Conservation (phyloP, 1,284 basidiomycete species). For the Uromyces viciae-fabae region DNA sequence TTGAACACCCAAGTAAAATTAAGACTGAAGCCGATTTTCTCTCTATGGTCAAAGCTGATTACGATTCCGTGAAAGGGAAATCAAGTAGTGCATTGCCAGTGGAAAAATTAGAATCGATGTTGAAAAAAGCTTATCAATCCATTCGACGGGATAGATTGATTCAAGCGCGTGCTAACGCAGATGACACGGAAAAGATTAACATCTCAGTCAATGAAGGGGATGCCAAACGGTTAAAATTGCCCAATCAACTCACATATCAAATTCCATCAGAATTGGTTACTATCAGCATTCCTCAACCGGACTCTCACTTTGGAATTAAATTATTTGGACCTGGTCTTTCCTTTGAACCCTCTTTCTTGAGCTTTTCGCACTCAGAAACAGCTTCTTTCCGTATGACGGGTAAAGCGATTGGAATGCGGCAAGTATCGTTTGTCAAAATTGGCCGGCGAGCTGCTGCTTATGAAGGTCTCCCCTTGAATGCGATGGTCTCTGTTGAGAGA, state of each 20-base stretch:
- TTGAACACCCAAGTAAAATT: constrained; percentile 21
- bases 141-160: constrained; percentile 32
- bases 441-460: constrained; percentile 77
- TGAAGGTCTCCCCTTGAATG: constrained; percentile 70
- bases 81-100: background rate
- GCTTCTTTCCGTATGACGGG: constrained; percentile 84
- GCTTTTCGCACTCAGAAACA: constrained; percentile 69
- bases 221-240: constrained; percentile 58
- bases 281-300: constrained; percentile 73
- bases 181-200: constrained; percentile 68
- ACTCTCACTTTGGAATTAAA: constrained; percentile 71
- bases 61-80: background rate
- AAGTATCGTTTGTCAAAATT: constrained; percentile 71
- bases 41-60: background rate
- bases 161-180: constrained; percentile 65
- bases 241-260: constrained; percentile 73
- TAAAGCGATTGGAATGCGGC: constrained; percentile 71
- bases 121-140: constrained; percentile 29
- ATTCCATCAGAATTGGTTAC: constrained; percentile 78
- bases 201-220: constrained; percentile 57
- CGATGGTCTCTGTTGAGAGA: constrained; percentile 73
- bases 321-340: constrained; percentile 76
- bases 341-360: constrained; percentile 77
- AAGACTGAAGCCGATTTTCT: constrained; percentile 17
- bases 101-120: constrained; percentile 27